Percentiles rank a stretch among this genome's conserved stretches.
Evolutionary conservation across 164 flowering plant genomes (phyloP).

Genomic region (Nymphaea colorata): DNA sequence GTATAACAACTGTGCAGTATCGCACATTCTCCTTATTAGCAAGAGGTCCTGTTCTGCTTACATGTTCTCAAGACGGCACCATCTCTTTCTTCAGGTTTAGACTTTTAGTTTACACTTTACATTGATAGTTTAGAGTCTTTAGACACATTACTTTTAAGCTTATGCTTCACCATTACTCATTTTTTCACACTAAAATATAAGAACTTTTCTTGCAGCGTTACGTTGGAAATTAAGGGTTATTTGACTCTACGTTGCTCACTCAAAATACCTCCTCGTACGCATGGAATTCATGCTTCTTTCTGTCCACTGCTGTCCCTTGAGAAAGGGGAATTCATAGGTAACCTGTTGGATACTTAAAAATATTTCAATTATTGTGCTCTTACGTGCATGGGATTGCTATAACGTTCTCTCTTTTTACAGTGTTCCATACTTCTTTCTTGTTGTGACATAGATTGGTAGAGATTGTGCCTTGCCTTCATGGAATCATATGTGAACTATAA

Average conservation of each 20-base stretch:
- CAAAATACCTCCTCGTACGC: conserved; percentile 67
- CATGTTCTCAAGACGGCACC: conserved; percentile 80
- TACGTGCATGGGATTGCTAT: too few relatives aligned
- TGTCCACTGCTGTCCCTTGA: conserved; percentile 96
- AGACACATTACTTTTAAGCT: not conserved
- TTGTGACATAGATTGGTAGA: too few relatives aligned
- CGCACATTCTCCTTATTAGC: conserved; percentile 89
- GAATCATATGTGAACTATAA: too few relatives aligned
- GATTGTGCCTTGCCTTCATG: too few relatives aligned
- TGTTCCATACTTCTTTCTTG: too few relatives aligned
- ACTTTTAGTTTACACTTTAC: not conserved
- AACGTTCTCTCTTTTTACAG: too few relatives aligned
- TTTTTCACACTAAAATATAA: not conserved
- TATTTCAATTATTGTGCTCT: too few relatives aligned
- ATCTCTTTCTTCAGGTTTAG: conserved; percentile 75
- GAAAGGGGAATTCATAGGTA: conserved; percentile 93
- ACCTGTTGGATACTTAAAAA: not conserved
- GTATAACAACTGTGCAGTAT: conserved; percentile 78
- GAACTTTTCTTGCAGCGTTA: conserved; percentile 44
- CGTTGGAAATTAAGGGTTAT: conserved; percentile 77
- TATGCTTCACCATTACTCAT: not conserved
- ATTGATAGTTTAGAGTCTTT: not conserved
- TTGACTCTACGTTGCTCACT: conserved; percentile 91
- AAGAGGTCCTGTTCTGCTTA: conserved; percentile 76
- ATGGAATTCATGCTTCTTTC: conserved; percentile 77